Evolutionary conservation across 1,284 basidiomycete species (phyloP), one percentile per base, ranked within the genome.

Genomic region (Trametes polyzona): DNA sequence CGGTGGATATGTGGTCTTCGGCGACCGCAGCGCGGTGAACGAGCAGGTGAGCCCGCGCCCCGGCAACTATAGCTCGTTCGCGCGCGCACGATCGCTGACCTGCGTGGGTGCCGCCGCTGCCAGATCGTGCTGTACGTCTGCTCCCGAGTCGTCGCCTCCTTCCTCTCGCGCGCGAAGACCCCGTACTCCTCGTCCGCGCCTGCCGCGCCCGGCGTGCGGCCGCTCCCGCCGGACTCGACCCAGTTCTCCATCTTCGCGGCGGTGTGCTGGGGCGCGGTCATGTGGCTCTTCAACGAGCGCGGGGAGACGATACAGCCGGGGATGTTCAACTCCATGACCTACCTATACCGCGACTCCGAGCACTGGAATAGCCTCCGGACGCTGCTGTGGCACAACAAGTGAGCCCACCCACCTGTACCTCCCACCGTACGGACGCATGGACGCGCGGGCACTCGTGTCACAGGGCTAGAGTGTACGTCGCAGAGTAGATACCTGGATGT

Each of bases 51-150:
- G 87, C n/a, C n/a, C n/a, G n/a, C 5, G 17, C 21, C 8, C n/a
- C 24, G 17, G n/a, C n/a, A n/a, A n/a, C n/a, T n/a, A n/a, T n/a
- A n/a, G n/a, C n/a, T 16, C 6, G 11, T 12, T 16, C 10, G 6
- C 9, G 5, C 1, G 5, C 33, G 26, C n/a, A 24, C 29, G 7
- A 17, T 39, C 39, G 3, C 33, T 47, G 16, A 47, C 33, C 16
- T 6, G 19, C 17, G 17, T 40, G 6, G 17, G n/a, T 14, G 2
- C 19, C 33, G 8, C 6, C 12, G 4, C 29, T 24, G 12, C 14
- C 52, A 96, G 92, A 98, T 99, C 64, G 97, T 99, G 10, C 86
- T 99, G 55, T 99, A 99, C 71, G 93, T 96, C 62, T 86, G 92
- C 62, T 94, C 93, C 17, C 88, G 95, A 51, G 91, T 95, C 37